Evolutionary conservation across 176 grass and related monocot species (phyloP).

Genomic region (Oryza rufipogon): DNA sequence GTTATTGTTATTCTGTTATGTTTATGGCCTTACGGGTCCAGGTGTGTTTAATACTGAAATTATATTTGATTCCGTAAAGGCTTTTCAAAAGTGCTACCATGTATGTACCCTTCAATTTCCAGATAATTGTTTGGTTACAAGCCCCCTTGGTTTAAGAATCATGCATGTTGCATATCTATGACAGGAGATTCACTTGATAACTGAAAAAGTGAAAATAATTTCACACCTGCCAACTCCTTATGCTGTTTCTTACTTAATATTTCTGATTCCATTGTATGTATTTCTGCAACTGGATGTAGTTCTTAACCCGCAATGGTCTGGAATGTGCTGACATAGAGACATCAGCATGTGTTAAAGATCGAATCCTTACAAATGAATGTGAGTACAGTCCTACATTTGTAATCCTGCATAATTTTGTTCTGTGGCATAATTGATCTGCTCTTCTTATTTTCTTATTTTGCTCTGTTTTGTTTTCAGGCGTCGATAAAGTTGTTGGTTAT

Average conservation of each 20-base stretch:
- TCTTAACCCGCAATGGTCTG: constrained; percentile 69
- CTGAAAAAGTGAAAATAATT: constrained; percentile 23
- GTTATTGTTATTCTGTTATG: neutral
- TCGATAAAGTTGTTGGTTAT: constrained; percentile 97
- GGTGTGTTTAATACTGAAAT: neutral
- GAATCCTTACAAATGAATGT: constrained; percentile 92
- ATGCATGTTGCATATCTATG: neutral
- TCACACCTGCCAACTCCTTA: neutral
- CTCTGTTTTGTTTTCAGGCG: constrained; percentile 59
- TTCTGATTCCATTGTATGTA: constrained; percentile 7
- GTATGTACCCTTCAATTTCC: constrained; percentile 3
- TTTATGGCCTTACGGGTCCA: neutral
- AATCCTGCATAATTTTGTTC: constrained; percentile 6
- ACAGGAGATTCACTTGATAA: neutral
- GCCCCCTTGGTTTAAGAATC: constrained; percentile 16
- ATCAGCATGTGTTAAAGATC: constrained; percentile 78
- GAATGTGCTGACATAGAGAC: constrained; percentile 79
- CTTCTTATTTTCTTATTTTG: neutral
- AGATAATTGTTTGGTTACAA: constrained; percentile 13
- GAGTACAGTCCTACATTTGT: constrained; percentile 49
- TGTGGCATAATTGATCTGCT: constrained; percentile 7
- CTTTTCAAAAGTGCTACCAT: constrained; percentile 18
- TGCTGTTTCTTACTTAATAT: constrained; percentile 26
- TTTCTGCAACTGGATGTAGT: constrained; percentile 48
- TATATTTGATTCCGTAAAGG: neutral